Evolutionary conservation across 164 flowering plant species (phyloP).

Genomic region (Vitis cinerea): DNA sequence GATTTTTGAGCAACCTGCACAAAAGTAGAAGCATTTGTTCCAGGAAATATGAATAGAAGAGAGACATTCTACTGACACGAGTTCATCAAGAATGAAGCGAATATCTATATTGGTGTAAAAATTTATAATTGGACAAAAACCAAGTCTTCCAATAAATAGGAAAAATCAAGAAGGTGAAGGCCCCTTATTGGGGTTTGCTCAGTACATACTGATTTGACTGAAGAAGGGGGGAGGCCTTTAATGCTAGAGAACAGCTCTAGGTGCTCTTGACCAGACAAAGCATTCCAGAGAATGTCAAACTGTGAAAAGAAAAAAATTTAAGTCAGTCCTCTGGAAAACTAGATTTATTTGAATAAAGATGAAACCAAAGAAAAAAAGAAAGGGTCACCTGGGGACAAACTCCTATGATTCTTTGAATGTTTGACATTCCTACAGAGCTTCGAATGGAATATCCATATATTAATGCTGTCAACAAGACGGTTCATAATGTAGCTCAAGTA

Average conservation of each 20-base stretch:
- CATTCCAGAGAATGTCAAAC: constrained; percentile 97
- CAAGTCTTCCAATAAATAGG: background rate
- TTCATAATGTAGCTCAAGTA: background rate
- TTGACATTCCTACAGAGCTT: constrained; percentile 85
- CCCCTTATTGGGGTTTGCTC: background rate
- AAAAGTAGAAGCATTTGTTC: constrained; percentile 1
- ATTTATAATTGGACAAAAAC: too few species aligned
- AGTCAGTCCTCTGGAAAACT: constrained; percentile 10
- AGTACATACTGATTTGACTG: constrained; percentile 56
- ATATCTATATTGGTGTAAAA: background rate
- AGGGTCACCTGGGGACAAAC: constrained; percentile 95
- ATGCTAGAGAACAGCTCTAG: constrained; percentile 86
- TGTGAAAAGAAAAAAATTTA: constrained; percentile 17
- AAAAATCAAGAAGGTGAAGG: background rate
- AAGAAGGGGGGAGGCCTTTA: constrained; percentile 79
- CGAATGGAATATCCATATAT: constrained; percentile 84
- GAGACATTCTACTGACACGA: background rate
- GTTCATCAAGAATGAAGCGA: background rate
- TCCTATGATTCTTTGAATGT: constrained; percentile 75
- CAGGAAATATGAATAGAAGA: background rate
- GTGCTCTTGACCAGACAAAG: constrained; percentile 84
- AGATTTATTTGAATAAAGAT: background rate
- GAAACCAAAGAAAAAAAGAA: constrained; percentile 2
- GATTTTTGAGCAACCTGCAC: constrained; percentile 62
- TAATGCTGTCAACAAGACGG: constrained; percentile 51